Base-by-base conservation (phyloP, 73 alveolate species). In the Paramecium tetraurelia region DNA sequence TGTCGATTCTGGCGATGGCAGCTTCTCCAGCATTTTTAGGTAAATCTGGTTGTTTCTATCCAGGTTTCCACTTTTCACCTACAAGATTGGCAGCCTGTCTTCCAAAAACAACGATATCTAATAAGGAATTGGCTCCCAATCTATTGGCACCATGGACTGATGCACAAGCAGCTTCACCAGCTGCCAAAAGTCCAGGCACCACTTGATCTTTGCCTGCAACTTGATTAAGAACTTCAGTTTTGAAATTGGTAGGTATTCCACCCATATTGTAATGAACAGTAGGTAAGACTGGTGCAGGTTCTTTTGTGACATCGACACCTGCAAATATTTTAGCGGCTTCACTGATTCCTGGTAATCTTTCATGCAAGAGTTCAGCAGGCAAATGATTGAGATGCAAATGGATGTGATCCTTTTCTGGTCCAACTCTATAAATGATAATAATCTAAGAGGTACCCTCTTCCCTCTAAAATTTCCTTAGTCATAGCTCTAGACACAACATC, bases 231-330 rank as follows among this genome's bases (percentile, higher is more conserved):
- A 59, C 99, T 93, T 98, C 98, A 16, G 99, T 95, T 93, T 96
- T 98, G 94, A 95, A 97, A 92, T 99, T 97, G 38, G 99, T 98
- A 41, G 99, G 99, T 69, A 98, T 86, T 69, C 99, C 99, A 18
- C 99, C 99, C 99, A 99, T 99, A 92, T 98, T 97, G 95, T 99
- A 99, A 95, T 99, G 99, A 92, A 99, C 99, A 43, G 99, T 97
- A 33, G 99, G 99, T 59, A 98, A 86, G 50, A 98, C 99, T 6
- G 99, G 99, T 33, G 96, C 97, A 11, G 99, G 99, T 90, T 98
- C 99, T 92, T 97, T 96, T 77, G 99, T 98, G 24, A 95, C 99
- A 93, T 98, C 99, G 10, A 98, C 99, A 29, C 99, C 99, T n/a
- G 99, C 99, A 77, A 98, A 98, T 87, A 98, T 97, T 80, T 96